These are phyloP conservation scores for Macrolepiota albuminosa DNA, from an alignment of 768 basidiomycete genomes.

Conservation along the genomic window DNA sequence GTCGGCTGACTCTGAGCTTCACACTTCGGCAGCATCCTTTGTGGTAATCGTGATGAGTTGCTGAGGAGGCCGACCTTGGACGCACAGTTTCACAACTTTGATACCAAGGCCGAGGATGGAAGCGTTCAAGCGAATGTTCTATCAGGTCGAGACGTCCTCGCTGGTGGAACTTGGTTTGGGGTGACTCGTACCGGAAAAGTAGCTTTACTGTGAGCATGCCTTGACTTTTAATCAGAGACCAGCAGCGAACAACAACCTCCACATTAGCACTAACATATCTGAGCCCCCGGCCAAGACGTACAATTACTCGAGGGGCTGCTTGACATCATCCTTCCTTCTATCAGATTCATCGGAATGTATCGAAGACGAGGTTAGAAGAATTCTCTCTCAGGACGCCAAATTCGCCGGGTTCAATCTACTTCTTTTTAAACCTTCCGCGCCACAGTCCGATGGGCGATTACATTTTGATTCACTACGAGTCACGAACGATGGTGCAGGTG, in stretches of 20 bases:
- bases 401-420: conserved; percentile 84
- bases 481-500: conserved; percentile 72
- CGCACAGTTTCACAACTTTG: conserved; percentile 69
- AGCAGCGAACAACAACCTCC: conserved; percentile 11
- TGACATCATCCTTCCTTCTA: conserved; percentile 65
- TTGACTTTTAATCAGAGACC: conserved; percentile 5
- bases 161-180: conserved; percentile 84
- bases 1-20: conserved; percentile 5
- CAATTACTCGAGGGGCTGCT: conserved; percentile 59
- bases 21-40: conserved; percentile 50
- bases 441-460: conserved; percentile 25
- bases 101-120: conserved; percentile 26
- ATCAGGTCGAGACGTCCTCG: conserved; percentile 69
- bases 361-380: conserved; percentile 41
- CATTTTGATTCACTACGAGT: conserved; percentile 51
- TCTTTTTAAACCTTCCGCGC: conserved; percentile 45
- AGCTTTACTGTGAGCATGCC: conserved; percentile 60
- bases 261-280: conserved; percentile 77
- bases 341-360: conserved; percentile 43
- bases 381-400: conserved; percentile 41
- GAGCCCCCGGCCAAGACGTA: conserved; percentile 45
- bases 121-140: conserved; percentile 39
- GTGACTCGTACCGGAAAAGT: conserved; percentile 59
- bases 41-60: conserved; percentile 75
- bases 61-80: conserved; percentile 60